Evolutionary conservation across 2,329 filamentous ascomycete species (phyloP).

Genomic region (Cordyceps pruinosa): DNA sequence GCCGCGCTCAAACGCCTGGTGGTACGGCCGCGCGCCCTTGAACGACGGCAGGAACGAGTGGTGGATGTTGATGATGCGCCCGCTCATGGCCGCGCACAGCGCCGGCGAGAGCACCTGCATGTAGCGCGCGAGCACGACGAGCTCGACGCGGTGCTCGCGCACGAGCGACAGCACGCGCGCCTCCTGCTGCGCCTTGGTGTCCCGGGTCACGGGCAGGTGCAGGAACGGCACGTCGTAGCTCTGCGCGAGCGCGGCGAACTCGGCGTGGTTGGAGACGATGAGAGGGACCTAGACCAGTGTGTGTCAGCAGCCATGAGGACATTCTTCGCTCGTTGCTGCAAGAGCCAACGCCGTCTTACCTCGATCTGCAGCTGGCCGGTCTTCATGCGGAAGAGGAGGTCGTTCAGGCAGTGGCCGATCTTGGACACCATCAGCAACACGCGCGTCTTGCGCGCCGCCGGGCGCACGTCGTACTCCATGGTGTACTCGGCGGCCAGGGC

Average conservation of each 20-base stretch:
- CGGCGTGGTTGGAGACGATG: slow-evolving; percentile 77
- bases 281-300: slow-evolving; percentile 49
- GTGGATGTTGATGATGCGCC: slow-evolving; percentile 88
- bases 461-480: slow-evolving; percentile 66
- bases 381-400: slow-evolving; percentile 72
- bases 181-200: slow-evolving; percentile 72
- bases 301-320: neutral
- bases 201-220: slow-evolving; percentile 72
- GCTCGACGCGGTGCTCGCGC: slow-evolving; percentile 61
- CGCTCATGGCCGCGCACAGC: slow-evolving; percentile 71
- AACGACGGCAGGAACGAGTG: slow-evolving; percentile 81
- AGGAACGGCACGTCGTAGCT: slow-evolving; percentile 74
- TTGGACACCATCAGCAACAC: slow-evolving; percentile 87
- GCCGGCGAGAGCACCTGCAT: slow-evolving; percentile 78
- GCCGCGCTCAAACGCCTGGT: slow-evolving; percentile 78
- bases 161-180: slow-evolving; percentile 63
- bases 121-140: slow-evolving; percentile 76
- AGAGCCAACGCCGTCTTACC: slow-evolving; percentile 10
- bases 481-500: slow-evolving; percentile 55
- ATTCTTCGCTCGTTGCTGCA: neutral
- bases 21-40: slow-evolving; percentile 84
- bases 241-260: slow-evolving; percentile 60
- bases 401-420: slow-evolving; percentile 80
- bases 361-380: slow-evolving; percentile 69
- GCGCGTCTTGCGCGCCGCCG: slow-evolving; percentile 61